Percentiles rank a stretch among this genome's conserved stretches.
phyloP scores from a whole-genome alignment of 345 rosid species.

The Citrus trifoliata region DNA sequence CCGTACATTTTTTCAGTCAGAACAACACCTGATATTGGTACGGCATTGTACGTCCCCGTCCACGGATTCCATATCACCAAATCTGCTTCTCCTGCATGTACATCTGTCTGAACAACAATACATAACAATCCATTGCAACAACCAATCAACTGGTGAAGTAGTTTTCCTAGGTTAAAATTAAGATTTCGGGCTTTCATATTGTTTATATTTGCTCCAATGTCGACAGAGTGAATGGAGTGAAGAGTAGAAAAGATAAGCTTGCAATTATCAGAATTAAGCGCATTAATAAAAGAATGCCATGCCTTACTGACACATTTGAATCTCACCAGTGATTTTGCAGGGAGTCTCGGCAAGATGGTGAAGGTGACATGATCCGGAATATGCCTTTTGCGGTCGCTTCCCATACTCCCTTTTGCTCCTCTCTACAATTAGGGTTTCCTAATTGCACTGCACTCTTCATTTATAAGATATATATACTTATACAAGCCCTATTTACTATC shows the following conservation, averaged over 20 bases:
- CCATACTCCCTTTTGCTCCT: too few species aligned
- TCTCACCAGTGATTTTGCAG: conserved; percentile 5
- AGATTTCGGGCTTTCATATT: background rate
- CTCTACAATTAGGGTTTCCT: too few species aligned
- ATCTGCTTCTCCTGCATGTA: too few species aligned
- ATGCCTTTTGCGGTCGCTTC: too few species aligned
- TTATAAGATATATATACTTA: too few species aligned
- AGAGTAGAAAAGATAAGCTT: background rate
- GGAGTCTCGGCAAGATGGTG: conserved; percentile 8
- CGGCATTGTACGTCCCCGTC: background rate
- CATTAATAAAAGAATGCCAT: background rate
- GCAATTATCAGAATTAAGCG: background rate
- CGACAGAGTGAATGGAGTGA: background rate
- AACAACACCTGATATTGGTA: background rate
- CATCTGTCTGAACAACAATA: background rate
- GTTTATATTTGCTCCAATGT: background rate
- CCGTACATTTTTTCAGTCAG: too few species aligned
- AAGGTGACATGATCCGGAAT: background rate
- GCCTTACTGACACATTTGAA: conserved; percentile 21
- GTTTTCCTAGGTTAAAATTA: too few species aligned
- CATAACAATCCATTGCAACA: background rate
- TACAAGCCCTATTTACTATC: too few species aligned
- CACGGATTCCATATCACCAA: conserved; percentile 5
- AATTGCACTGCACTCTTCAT: too few species aligned
- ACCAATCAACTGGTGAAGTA: background rate